phyloP scores from a whole-genome alignment of 2,329 filamentous ascomycete species.

The Ceratocystis variospora region DNA sequence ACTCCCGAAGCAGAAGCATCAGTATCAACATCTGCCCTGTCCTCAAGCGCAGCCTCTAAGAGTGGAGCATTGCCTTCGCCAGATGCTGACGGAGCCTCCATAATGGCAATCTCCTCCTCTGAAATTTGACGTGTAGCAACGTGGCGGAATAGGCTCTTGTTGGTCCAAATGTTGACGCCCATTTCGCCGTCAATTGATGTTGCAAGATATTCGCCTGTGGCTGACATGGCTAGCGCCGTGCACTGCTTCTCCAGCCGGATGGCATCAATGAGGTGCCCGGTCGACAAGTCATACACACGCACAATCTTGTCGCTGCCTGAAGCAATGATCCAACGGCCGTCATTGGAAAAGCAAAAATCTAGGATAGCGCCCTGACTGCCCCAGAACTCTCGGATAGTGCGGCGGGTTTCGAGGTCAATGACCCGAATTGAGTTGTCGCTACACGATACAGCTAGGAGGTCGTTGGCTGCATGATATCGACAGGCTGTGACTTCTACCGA shows the following conservation, averaged over 20 bases:
- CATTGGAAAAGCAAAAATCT: constrained; percentile 78
- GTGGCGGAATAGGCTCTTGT: constrained; percentile 79
- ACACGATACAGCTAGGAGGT: constrained; percentile 77
- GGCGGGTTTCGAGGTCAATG: constrained; percentile 79
- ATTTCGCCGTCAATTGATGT: constrained; percentile 70
- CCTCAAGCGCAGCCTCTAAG: constrained; percentile 32
- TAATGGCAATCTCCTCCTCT: constrained; percentile 54
- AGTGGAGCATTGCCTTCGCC: constrained; percentile 67
- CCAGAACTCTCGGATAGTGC: constrained; percentile 86
- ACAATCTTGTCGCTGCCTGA: constrained; percentile 68
- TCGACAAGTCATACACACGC: constrained; percentile 88
- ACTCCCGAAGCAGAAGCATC: constrained; percentile 37
- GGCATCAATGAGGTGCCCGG: constrained; percentile 86
- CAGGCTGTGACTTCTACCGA: constrained; percentile 47
- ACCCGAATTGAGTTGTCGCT: constrained; percentile 79
- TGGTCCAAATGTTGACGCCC: constrained; percentile 92
- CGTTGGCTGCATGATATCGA: constrained; percentile 68
- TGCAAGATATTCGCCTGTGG: constrained; percentile 85
- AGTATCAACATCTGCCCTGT: constrained; percentile 46
- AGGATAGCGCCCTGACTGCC: constrained; percentile 60
- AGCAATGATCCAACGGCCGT: constrained; percentile 86
- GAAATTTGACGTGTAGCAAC: constrained; percentile 75
- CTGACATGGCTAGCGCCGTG: constrained; percentile 74
- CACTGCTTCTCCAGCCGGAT: constrained; percentile 69
- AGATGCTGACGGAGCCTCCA: constrained; percentile 59